phyloP scores from a whole-genome alignment of 2,329 filamentous ascomycete species.

The Pseudogymnoascus sp. region DNA sequence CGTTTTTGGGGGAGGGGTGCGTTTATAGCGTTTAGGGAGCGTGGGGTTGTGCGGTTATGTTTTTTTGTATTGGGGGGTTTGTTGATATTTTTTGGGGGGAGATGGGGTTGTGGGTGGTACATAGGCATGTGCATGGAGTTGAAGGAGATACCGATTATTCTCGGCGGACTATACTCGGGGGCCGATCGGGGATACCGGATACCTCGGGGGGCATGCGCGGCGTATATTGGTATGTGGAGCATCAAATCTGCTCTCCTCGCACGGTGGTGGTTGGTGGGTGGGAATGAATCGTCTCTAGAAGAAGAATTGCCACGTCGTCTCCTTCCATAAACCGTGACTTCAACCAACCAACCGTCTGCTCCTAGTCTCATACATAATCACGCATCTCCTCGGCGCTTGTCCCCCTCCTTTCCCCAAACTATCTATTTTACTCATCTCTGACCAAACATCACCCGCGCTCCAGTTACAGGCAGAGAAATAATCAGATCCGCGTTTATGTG shows the following conservation, averaged over 20 bases:
- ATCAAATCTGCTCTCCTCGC: background rate
- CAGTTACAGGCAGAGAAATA: background rate
- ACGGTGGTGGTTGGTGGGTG: background rate
- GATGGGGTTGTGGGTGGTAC: background rate
- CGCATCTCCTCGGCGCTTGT: background rate
- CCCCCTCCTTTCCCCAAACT: background rate
- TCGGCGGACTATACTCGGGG: background rate
- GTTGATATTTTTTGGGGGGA: background rate
- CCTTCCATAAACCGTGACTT: too few species aligned
- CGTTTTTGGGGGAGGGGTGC: background rate
- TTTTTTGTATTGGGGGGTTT: background rate
- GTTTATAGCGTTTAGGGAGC: background rate
- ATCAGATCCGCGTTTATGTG: background rate
- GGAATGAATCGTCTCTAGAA: background rate
- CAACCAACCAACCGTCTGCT: too few species aligned
- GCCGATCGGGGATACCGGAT: background rate
- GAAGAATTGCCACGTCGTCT: background rate
- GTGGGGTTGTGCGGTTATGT: background rate
- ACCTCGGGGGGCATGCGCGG: background rate
- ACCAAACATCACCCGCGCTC: background rate
- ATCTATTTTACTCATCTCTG: too few species aligned
- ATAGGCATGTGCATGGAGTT: background rate
- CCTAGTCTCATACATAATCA: too few species aligned
- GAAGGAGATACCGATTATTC: background rate
- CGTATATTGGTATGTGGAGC: background rate